Evolutionary conservation across 768 basidiomycete genomes (phyloP), one percentile per base, ranked within the genome.

Genomic region (Lenzites betulinus): DNA sequence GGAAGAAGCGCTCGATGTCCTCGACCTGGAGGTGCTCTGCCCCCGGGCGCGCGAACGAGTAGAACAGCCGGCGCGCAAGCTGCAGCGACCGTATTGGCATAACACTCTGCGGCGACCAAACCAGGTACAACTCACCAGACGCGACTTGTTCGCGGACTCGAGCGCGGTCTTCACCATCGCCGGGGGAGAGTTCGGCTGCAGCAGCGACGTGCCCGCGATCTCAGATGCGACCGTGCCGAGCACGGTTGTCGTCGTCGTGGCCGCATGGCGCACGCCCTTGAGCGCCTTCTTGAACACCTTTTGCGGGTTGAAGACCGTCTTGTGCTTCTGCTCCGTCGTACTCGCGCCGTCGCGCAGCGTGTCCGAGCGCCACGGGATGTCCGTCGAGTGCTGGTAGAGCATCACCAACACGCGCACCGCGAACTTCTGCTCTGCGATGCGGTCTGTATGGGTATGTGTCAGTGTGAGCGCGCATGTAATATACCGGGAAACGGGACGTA

Each of bases 181-280:
- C 69, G 84, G 84, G 0, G 92, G 90, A 1, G 90, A 92, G 70
- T 95, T 94, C 42, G 93, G 93, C 71, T 95, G 93, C 22, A 95
- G 74, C n/a, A 95, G 83, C 39, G 87, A 88, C 71, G 79, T 80
- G 51, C 84, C 83, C 9, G 83, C 78, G 65, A 86, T 85, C 67
- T 86, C 83, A 18, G 76, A 80, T 8, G 84, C 85, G 54, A 87
- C 83, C 60, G 84, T 86, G 26, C 86, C 84, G 16, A 87, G 74
- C 0, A 80, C 83, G 22, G 92, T 92, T 3, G 93, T 93, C 0
- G 92, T 93, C 2, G 88, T 89, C 20, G 89, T 90, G 4, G 92
- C 93, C 18, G 84, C 92, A 33, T 74, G 74, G 36, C 83, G 83
- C 13, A 93, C 82, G 22, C 89, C 90, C 65, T 85, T 82, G 55